phyloP scores from a whole-genome alignment of 495 filamentous ascomycete genomes.

The Xylaria longipes region DNA sequence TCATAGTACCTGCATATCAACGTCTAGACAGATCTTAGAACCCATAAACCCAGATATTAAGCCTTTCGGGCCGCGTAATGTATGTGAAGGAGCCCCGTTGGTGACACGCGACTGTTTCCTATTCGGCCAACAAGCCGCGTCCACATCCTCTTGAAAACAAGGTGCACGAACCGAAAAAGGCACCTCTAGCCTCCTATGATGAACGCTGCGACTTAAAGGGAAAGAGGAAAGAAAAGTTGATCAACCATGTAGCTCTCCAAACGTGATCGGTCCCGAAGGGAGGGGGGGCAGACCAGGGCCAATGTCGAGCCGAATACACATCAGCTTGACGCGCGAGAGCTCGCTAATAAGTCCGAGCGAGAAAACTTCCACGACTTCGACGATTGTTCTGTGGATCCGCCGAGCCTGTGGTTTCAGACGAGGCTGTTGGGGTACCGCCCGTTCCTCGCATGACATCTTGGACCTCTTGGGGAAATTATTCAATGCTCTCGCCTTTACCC shows the following conservation, averaged over 20 bases:
- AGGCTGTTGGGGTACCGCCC: slow-evolving; percentile 32
- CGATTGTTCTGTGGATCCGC: slow-evolving; percentile 48
- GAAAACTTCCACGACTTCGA: slow-evolving; percentile 49
- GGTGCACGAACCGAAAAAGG: slow-evolving; percentile 15
- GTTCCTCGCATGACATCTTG: slow-evolving; percentile 49
- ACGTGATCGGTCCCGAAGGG: background rate
- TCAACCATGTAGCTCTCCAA: background rate
- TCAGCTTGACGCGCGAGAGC: background rate
- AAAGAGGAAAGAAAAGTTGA: background rate
- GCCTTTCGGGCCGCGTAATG: slow-evolving; percentile 25
- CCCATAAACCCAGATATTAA: slow-evolving; percentile 24
- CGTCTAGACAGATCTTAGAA: slow-evolving; percentile 7
- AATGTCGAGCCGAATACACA: background rate
- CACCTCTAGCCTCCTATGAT: slow-evolving; percentile 2
- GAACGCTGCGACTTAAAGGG: slow-evolving; percentile 5
- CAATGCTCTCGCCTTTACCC: slow-evolving; percentile 47
- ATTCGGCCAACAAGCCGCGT: slow-evolving; percentile 24
- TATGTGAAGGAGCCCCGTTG: slow-evolving; percentile 1
- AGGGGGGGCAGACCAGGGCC: background rate
- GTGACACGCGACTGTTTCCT: slow-evolving; percentile 25
- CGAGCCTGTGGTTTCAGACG: slow-evolving; percentile 30
- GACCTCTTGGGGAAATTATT: slow-evolving; percentile 55
- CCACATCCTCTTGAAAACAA: slow-evolving; percentile 15
- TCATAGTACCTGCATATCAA: slow-evolving; percentile 8
- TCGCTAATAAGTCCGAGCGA: background rate